phyloP scores from a whole-genome alignment of 176 grass and related monocot species.

The Melocanna baccifera region DNA sequence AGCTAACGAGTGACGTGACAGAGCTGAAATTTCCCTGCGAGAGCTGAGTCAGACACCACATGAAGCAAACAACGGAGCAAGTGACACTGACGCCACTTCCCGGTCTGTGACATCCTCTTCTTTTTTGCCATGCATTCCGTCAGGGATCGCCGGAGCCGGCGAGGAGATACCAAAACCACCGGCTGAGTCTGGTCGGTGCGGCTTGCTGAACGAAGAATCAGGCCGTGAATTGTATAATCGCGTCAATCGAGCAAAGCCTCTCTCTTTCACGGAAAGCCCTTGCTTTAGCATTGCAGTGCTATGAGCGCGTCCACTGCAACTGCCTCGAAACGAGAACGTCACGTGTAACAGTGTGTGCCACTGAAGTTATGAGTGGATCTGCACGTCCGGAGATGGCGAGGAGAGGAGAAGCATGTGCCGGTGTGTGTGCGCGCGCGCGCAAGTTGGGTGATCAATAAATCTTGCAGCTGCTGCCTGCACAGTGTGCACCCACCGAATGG shows the following conservation, averaged over 20 bases:
- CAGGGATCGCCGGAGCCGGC: neutral
- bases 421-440: neutral
- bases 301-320: neutral
- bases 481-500: constrained; percentile 14
- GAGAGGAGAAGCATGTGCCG: neutral
- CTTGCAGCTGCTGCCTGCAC: constrained; percentile 15
- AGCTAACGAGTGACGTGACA: neutral
- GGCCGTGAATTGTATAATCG: neutral
- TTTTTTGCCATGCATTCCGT: neutral
- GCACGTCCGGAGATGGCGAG: constrained; percentile 15
- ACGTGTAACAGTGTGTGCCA: constrained; percentile 8
- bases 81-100: neutral
- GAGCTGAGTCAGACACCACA: constrained; percentile 31
- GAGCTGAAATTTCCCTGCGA: constrained; percentile 11
- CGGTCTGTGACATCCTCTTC: neutral
- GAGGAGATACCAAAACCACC: neutral
- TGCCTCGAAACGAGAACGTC: neutral
- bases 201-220: neutral
- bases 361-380: constrained; percentile 14
- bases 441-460: constrained; percentile 28
- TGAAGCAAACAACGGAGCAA: constrained; percentile 4
- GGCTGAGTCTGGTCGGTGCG: neutral
- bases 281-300: neutral
- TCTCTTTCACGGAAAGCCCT: neutral
- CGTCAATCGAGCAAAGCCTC: neutral